Conservation (phyloP, 176 grass and related monocot genomes). For the Carex kokanica region DNA sequence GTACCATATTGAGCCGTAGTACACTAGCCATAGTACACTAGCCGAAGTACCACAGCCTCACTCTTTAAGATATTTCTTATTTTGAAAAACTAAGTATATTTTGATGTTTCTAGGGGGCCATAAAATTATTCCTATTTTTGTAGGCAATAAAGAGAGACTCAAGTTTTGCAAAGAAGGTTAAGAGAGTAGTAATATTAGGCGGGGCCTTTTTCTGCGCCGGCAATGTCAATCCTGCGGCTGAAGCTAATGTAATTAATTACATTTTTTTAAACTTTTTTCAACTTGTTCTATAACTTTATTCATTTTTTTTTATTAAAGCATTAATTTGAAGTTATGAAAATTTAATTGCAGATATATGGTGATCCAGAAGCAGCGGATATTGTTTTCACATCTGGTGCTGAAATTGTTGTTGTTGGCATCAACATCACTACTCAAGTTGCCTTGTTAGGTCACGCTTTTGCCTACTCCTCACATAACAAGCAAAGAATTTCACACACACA, state of each 20-base stretch:
- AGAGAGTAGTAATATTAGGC: conserved; percentile 73
- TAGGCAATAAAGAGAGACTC: conserved; percentile 80
- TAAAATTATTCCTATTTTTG: neutral
- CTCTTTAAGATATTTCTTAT: neutral
- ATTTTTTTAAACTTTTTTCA: neutral
- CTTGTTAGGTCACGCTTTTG: conserved; percentile 47
- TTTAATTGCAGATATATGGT: conserved; percentile 52
- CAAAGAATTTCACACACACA: neutral
- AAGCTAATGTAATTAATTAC: conserved; percentile 68
- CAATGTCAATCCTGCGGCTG: conserved; percentile 79
- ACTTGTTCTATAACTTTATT: conserved; percentile 4
- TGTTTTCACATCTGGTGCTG: conserved; percentile 81
- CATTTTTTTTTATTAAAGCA: neutral
- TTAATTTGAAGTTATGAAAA: neutral
- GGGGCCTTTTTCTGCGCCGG: conserved; percentile 69
- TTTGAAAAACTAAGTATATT: neutral
- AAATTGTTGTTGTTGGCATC: conserved; percentile 71
- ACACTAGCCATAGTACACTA: too few species aligned
- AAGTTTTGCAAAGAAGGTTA: conserved; percentile 64
- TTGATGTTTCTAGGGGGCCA: neutral
- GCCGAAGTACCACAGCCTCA: too few species aligned
- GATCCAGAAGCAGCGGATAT: conserved; percentile 87
- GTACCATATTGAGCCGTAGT: too few species aligned
- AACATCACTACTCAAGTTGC: conserved; percentile 79
- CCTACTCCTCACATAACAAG: neutral